A percentile compares a stretch with the other conserved stretches of the same genome.
These are phyloP conservation scores for Colletotrichum camelliae DNA, from an alignment of 2,329 filamentous ascomycete species.

Conservation along the genomic window DNA sequence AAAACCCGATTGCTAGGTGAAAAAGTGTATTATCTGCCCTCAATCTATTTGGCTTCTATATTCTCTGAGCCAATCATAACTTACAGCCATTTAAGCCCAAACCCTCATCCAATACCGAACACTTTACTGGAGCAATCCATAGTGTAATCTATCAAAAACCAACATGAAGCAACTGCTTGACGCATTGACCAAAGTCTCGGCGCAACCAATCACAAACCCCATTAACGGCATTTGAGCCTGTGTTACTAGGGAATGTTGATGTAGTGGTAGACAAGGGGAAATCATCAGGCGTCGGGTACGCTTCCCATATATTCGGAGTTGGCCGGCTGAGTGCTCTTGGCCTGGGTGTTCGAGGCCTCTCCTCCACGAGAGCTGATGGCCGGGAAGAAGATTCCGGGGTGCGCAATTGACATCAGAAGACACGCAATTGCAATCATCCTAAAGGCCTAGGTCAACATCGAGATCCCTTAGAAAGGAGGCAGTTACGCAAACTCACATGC, in stretches of 20 bases:
- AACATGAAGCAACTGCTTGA: background rate
- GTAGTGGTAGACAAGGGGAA: background rate
- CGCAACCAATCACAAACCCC: background rate
- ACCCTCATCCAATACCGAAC: background rate
- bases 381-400: background rate
- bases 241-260: background rate
- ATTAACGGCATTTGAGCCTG: background rate
- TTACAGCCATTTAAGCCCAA: rapidly evolving
- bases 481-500: background rate
- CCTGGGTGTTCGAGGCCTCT: background rate
- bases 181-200: background rate
- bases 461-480: background rate
- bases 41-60: background rate
- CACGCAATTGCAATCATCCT: background rate
- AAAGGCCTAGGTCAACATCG: background rate
- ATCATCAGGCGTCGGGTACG: background rate
- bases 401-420: background rate
- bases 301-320: background rate
- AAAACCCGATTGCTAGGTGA: background rate
- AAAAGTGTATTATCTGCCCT: background rate
- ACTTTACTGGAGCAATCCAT: background rate
- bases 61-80: background rate
- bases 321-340: background rate
- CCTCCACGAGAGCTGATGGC: background rate
- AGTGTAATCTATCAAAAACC: background rate